A percentile compares a stretch with the other conserved stretches of the same genome.
Evolutionary conservation across 257 asterid species (phyloP).

Genomic region (Solanum megistacrolobum): DNA sequence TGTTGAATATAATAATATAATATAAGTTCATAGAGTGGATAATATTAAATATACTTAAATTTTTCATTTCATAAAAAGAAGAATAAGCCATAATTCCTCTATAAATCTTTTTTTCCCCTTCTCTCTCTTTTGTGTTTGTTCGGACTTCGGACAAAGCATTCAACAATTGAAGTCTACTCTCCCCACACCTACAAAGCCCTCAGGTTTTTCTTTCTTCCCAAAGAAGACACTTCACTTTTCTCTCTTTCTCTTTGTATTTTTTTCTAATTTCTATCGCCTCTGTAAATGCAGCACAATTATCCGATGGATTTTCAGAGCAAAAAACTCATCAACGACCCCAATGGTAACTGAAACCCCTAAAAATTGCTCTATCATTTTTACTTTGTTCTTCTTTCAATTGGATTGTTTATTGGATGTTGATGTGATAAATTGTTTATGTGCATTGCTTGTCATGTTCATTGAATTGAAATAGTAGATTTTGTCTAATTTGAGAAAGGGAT

Average conservation of each 20-base stretch:
- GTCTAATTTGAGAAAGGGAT: neutral
- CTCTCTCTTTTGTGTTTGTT: neutral
- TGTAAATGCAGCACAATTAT: neutral
- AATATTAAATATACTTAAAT: neutral
- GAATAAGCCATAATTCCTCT: neutral
- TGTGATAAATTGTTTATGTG: neutral
- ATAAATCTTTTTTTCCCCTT: neutral
- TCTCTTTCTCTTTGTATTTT: neutral
- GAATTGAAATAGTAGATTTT: neutral
- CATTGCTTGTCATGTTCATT: neutral
- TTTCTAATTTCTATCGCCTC: neutral
- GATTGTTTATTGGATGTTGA: neutral
- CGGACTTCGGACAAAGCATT: neutral
- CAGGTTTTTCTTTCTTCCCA: neutral
- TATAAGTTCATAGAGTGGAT: neutral
- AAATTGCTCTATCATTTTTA: neutral
- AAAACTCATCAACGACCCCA: slow-evolving; percentile 91
- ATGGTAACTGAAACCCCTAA: slow-evolving; percentile 29
- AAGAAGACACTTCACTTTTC: neutral
- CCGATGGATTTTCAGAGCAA: slow-evolving; percentile 60
- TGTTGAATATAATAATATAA: neutral
- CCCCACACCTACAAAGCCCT: neutral
- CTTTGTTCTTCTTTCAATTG: neutral
- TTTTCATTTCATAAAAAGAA: neutral
- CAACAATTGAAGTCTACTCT: neutral